phyloP scores from a whole-genome alignment of 2,329 filamentous ascomycete species.

The Fusarium armeniacum region DNA sequence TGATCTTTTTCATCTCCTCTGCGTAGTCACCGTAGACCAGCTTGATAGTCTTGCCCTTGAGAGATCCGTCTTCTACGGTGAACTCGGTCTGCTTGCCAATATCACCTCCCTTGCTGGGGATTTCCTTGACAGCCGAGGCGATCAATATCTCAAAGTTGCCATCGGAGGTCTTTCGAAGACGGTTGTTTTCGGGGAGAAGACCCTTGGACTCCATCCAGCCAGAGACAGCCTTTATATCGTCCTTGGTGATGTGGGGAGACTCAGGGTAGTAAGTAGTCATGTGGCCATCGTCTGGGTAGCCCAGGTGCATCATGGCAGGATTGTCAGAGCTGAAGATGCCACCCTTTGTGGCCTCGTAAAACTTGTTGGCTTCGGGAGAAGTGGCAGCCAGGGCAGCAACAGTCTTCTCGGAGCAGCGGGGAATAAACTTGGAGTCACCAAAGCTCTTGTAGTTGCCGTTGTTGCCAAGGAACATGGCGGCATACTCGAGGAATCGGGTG shows the following conservation, averaged over 20 bases:
- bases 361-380: conserved; percentile 70
- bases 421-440: conserved; percentile 87
- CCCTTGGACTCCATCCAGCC: conserved; percentile 79
- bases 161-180: conserved; percentile 75
- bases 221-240: conserved; percentile 80
- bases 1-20: conserved; percentile 78
- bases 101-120: conserved; percentile 75
- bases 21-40: conserved; percentile 82
- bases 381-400: conserved; percentile 75
- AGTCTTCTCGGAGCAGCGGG: conserved; percentile 73
- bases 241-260: conserved; percentile 79
- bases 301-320: conserved; percentile 78
- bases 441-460: conserved; percentile 90
- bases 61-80: conserved; percentile 68
- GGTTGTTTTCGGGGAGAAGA: conserved; percentile 81
- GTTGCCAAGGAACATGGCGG: conserved; percentile 84
- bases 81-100: conserved; percentile 76
- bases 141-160: conserved; percentile 80
- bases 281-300: conserved; percentile 80
- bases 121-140: conserved; percentile 73
- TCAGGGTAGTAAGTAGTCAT: conserved; percentile 87
- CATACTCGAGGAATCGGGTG: conserved; percentile 80
- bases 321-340: conserved; percentile 78
- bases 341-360: conserved; percentile 77
- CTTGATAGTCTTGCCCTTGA: conserved; percentile 77